Evolutionary conservation across 805 yeast species (phyloP).

Genomic region (Candida piceae): DNA sequence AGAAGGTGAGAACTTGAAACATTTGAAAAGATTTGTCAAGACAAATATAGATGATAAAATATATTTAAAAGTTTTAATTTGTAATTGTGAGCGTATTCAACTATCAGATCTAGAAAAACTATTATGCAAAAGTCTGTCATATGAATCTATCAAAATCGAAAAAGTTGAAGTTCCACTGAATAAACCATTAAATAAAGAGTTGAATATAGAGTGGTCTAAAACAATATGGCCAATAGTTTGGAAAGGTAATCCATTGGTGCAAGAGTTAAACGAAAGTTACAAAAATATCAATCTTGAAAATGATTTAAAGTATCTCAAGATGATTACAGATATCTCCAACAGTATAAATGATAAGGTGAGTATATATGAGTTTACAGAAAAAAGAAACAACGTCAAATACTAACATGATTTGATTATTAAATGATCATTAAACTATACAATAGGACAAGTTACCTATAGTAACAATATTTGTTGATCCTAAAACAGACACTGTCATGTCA

Average conservation of each 20-base stretch:
- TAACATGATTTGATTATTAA: not conserved
- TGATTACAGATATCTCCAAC: slow-evolving; percentile 27
- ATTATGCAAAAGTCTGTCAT: slow-evolving; percentile 20
- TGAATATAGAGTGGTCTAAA: slow-evolving; percentile 59
- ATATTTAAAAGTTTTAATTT: slow-evolving; percentile 12
- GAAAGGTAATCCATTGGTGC: slow-evolving; percentile 87
- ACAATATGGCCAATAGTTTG: slow-evolving; percentile 84
- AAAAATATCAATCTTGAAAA: slow-evolving; percentile 37
- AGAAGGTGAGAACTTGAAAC: slow-evolving; percentile 30
- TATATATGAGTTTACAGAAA: not conserved
- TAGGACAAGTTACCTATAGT: slow-evolving; percentile 40
- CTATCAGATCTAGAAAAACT: slow-evolving; percentile 21
- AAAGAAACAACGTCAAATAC: not conserved
- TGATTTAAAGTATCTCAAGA: slow-evolving; percentile 32
- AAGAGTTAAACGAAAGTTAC: slow-evolving; percentile 47
- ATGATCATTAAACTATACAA: not conserved
- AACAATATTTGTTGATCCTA: slow-evolving; percentile 62
- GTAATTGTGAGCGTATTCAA: slow-evolving; percentile 41
- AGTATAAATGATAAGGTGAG: not conserved
- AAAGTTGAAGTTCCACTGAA: slow-evolving; percentile 45
- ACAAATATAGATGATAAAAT: slow-evolving; percentile 1
- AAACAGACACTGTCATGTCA: slow-evolving; percentile 35
- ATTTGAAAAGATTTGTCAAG: slow-evolving; percentile 51
- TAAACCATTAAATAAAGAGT: slow-evolving; percentile 69
- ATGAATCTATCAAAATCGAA: slow-evolving; percentile 7